Conservation (phyloP, 2,329 filamentous ascomycete genomes). For the Pseudonectria buxi region DNA sequence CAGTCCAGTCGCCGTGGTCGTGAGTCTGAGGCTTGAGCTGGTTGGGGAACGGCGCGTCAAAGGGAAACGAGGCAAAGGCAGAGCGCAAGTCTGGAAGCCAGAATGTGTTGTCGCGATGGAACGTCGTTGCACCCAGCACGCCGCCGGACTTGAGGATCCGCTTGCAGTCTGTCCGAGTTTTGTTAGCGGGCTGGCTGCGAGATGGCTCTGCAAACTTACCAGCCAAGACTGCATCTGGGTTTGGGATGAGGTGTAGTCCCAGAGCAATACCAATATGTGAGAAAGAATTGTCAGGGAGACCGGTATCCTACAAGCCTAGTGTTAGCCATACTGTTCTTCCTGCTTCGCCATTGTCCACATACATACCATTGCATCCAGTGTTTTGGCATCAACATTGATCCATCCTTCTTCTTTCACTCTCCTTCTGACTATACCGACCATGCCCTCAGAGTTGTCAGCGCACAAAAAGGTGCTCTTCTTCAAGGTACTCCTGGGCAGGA, state of each 20-base stretch:
- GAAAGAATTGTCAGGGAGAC: slow-evolving; percentile 31
- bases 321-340: background rate
- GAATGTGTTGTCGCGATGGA: slow-evolving; percentile 27
- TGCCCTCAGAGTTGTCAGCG: slow-evolving; percentile 37
- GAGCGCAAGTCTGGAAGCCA: slow-evolving; percentile 33
- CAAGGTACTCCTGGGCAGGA: slow-evolving; percentile 31
- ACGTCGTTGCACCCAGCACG: slow-evolving; percentile 31
- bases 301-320: slow-evolving; percentile 28
- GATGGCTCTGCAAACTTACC: slow-evolving; percentile 13
- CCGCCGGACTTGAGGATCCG: slow-evolving; percentile 34
- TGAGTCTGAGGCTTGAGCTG: slow-evolving; percentile 34
- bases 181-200: background rate
- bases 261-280: slow-evolving; percentile 41
- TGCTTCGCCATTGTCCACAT: fast-evolving
- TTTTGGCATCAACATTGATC: slow-evolving; percentile 36
- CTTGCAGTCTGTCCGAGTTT: slow-evolving; percentile 24
- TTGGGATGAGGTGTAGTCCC: slow-evolving; percentile 39
- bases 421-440: slow-evolving; percentile 34
- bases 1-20: slow-evolving; percentile 32
- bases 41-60: slow-evolving; percentile 30
- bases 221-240: slow-evolving; percentile 27
- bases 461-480: slow-evolving; percentile 40
- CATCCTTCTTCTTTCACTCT: slow-evolving; percentile 37
- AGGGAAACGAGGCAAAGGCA: slow-evolving; percentile 35
- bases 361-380: slow-evolving; percentile 41